Conservation (phyloP, 805 yeast species). For the Jamesozyma piceae region DNA sequence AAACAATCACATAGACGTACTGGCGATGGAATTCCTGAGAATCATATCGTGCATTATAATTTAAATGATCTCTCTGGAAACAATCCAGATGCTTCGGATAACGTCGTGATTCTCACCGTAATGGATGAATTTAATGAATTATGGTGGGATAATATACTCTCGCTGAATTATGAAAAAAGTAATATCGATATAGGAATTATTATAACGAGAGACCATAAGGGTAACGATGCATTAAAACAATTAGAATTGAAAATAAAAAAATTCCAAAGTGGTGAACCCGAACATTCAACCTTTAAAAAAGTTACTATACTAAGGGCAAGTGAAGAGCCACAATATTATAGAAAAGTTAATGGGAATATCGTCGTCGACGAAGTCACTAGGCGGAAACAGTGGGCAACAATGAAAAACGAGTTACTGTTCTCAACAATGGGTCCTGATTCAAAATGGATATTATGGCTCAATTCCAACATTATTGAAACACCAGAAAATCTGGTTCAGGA, state of each 20-base stretch:
- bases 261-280: conserved; percentile 49
- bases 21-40: conserved; percentile 42
- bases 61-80: conserved; percentile 46
- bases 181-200: conserved; percentile 80
- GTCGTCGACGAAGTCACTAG: conserved; percentile 62
- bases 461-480: conserved; percentile 79
- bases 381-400: conserved; percentile 86
- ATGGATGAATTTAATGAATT: conserved; percentile 69
- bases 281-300: conserved; percentile 48
- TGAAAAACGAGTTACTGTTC: conserved; percentile 78
- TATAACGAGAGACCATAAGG: conserved; percentile 67
- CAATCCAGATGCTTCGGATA: conserved; percentile 43
- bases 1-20: conserved; percentile 11
- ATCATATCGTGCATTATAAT: conserved; percentile 69
- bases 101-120: conserved; percentile 75
- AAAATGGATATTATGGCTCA: conserved; percentile 93
- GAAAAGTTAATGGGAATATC: conserved; percentile 61
- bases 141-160: conserved; percentile 74
- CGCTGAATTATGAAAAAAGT: conserved; percentile 66
- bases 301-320: conserved; percentile 84
- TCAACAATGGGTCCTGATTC: conserved; percentile 77
- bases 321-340: conserved; percentile 34
- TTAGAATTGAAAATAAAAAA: conserved; percentile 63
- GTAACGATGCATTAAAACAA: conserved; percentile 59
- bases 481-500: conserved; percentile 80